These are phyloP conservation scores for Pezicula rhizophila DNA, from an alignment of 2,329 filamentous ascomycete species.

Conservation along the genomic window DNA sequence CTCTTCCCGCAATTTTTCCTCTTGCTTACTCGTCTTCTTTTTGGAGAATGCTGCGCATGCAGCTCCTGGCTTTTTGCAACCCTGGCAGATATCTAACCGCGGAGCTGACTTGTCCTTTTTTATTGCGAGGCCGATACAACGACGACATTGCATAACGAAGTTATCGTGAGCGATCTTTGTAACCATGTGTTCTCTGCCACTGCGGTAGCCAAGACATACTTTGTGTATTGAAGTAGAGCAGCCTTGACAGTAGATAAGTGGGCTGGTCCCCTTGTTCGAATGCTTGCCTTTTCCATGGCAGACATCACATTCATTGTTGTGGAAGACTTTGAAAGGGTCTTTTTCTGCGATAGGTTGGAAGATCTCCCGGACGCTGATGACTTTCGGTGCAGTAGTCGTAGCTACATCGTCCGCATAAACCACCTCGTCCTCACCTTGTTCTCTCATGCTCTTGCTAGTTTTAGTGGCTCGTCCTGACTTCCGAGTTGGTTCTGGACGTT, in stretches of 20 bases:
- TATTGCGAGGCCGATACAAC: slow-evolving; percentile 64
- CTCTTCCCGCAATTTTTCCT: slow-evolving; percentile 74
- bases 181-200: slow-evolving; percentile 74
- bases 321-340: slow-evolving; percentile 62
- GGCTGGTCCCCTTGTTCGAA: slow-evolving; percentile 48
- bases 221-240: slow-evolving; percentile 83
- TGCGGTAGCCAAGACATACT: slow-evolving; percentile 69
- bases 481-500: slow-evolving; percentile 21
- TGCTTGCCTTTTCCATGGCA: slow-evolving; percentile 54
- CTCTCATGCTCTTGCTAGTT: slow-evolving; percentile 34
- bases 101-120: slow-evolving; percentile 68
- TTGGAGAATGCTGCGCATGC: slow-evolving; percentile 72
- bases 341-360: slow-evolving; percentile 59
- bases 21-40: slow-evolving; percentile 68
- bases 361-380: slow-evolving; percentile 63
- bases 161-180: slow-evolving; percentile 73
- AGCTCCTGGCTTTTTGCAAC: slow-evolving; percentile 57
- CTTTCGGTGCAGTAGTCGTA: slow-evolving; percentile 41
- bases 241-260: slow-evolving; percentile 82
- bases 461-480: slow-evolving; percentile 28
- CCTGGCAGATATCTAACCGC: slow-evolving; percentile 63
- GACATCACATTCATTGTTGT: slow-evolving; percentile 65
- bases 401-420: slow-evolving; percentile 45
- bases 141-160: slow-evolving; percentile 86
- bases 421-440: slow-evolving; percentile 42